phyloP scores from a whole-genome alignment of 768 basidiomycete species.

The Dentipellis fragilis region DNA sequence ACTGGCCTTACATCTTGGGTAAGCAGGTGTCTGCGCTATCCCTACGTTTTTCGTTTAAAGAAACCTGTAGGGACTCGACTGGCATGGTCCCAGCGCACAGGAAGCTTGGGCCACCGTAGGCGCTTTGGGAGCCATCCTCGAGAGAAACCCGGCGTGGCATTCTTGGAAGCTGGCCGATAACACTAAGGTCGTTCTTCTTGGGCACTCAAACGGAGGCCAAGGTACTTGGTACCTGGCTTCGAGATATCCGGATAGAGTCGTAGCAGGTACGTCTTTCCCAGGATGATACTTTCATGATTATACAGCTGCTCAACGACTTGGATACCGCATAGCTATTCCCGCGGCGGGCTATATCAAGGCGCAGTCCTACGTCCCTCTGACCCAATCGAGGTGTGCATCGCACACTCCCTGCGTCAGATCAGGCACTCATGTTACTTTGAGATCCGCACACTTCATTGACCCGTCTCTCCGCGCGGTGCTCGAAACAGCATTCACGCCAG shows the following conservation, averaged over 20 bases:
- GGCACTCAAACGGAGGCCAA: constrained; percentile 92
- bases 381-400: constrained; percentile 41
- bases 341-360: constrained; percentile 83
- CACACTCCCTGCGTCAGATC: not conserved
- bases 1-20: constrained; percentile 84
- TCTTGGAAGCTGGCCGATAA: constrained; percentile 28
- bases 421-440: constrained; percentile 15
- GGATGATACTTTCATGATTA: constrained; percentile 4
- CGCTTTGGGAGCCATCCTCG: constrained; percentile 41
- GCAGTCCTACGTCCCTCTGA: constrained; percentile 73
- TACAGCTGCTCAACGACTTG: no score
- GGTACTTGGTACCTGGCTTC: constrained; percentile 76
- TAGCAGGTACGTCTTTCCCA: constrained; percentile 37
- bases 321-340: constrained; percentile 52
- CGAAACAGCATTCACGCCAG: constrained; percentile 63
- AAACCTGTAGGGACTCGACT: constrained; percentile 65
- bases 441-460: constrained; percentile 70
- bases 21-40: constrained; percentile 7
- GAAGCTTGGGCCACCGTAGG: constrained; percentile 61
- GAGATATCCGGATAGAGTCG: constrained; percentile 65
- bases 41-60: not conserved
- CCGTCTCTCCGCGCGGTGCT: constrained; percentile 64
- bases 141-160: constrained; percentile 26
- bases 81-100: constrained; percentile 75
- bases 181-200: constrained; percentile 55